Evolutionary conservation across 768 basidiomycete species (phyloP), one percentile per base, ranked within the genome.

Genomic region (Lepiota venenata): DNA sequence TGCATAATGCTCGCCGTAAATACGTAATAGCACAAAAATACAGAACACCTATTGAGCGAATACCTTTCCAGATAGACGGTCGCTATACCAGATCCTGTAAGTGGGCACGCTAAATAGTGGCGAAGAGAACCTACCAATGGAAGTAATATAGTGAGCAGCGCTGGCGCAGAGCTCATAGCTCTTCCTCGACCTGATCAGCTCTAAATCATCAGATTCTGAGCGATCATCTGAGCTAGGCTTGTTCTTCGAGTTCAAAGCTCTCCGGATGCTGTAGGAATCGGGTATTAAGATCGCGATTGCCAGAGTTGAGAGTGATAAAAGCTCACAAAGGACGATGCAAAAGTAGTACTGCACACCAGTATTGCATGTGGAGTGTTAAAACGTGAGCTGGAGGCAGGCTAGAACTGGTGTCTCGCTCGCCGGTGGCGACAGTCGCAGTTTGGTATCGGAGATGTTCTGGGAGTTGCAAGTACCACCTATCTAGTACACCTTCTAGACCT

Each of bases 1-100:
- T 91, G 90, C 86, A 88, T 89, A 49, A 91, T 82, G 53, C 82
- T 81, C 14, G 88, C 88, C 2, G 85, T 85, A 71, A 92, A 92
- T 14, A 89, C 74, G 61, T 90, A 91, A 63, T 90, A 92, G 61
- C 80, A 85, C 25, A 89, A 69, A 64, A 89, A 91, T 3, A 84
- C 85, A 1, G 89, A 71, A 15, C 81, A 81, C 12, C 79, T 78
- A 45, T 77, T 76, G 54, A 89, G 71, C 40, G 78, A 73, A 67
- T 86, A 86, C 32, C 74, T 78, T 60, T 87, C 83, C 25, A 76
- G 74, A 67, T 87, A 92, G 3, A 80, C 68, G 4, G 75, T 68
- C 14, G 82, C 83, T 87, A 47, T 2, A 60, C 35, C 35, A 32
- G 51, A 12, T 50, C 29, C 39, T 20, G 40, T 53, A 36, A 52